These are phyloP conservation scores for Corylus americana DNA, from an alignment of 306 rosid species.

Conservation along the genomic window DNA sequence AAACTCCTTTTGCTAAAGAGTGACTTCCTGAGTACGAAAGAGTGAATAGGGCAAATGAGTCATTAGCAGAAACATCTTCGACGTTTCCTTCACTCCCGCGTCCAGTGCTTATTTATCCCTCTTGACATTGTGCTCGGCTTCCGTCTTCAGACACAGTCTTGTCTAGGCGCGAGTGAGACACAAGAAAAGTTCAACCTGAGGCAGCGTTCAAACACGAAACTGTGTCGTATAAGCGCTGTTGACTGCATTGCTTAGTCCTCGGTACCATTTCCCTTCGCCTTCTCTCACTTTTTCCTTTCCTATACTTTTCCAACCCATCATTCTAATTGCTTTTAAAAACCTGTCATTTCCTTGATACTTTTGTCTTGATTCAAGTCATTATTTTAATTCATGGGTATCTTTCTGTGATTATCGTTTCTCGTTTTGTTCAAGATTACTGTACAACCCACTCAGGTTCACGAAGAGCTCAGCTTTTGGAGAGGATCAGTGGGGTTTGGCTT, in stretches of 20 bases:
- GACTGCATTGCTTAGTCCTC: neutral
- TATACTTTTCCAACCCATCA: neutral
- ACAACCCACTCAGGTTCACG: constrained; percentile 1
- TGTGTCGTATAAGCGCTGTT: neutral
- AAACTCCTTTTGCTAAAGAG: no score
- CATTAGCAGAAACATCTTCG: no score
- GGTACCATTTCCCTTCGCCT: neutral
- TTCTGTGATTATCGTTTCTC: neutral
- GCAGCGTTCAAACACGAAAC: neutral
- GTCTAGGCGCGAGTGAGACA: no score
- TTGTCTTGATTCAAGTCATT: neutral
- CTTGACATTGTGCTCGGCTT: no score
- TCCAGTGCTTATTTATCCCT: no score
- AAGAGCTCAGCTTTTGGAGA: constrained; percentile 7
- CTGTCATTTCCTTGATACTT: neutral
- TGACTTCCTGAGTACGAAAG: no score
- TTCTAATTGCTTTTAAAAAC: neutral
- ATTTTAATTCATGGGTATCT: constrained; percentile 1
- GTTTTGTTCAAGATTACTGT: constrained; percentile 12
- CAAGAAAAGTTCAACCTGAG: no score
- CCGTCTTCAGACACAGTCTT: no score
- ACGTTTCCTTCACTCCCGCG: no score
- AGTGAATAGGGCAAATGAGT: no score
- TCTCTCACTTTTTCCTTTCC: neutral
- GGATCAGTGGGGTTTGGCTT: constrained; percentile 16